Conservation (phyloP, 768 basidiomycete genomes). For the Symmetrospora coprosmae region DNA sequence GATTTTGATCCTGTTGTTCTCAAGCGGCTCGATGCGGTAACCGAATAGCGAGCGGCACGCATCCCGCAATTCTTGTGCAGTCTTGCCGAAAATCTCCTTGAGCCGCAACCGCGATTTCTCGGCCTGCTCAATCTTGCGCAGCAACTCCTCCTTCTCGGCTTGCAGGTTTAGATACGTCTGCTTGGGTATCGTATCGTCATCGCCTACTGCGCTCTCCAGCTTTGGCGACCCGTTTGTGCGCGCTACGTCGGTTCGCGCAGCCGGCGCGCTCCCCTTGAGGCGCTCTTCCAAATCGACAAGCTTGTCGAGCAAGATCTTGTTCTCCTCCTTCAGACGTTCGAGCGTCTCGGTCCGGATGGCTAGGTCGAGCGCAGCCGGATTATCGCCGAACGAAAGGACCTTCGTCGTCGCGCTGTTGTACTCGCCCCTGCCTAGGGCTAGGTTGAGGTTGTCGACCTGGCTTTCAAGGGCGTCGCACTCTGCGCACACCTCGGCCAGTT, state of each 20-base stretch:
- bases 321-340: slow-evolving; percentile 65
- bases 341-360: slow-evolving; percentile 60
- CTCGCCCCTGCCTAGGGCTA: slow-evolving; percentile 30
- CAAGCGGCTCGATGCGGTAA: slow-evolving; percentile 78
- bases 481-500: background rate
- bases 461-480: slow-evolving; percentile 25
- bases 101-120: slow-evolving; percentile 71
- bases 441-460: slow-evolving; percentile 29
- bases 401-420: slow-evolving; percentile 30
- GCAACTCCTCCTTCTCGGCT: slow-evolving; percentile 57
- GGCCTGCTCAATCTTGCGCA: slow-evolving; percentile 53
- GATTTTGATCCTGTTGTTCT: slow-evolving; percentile 74
- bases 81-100: slow-evolving; percentile 63
- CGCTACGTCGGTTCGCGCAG: slow-evolving; percentile 1
- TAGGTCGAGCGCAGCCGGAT: slow-evolving; percentile 70
- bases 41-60: slow-evolving; percentile 79
- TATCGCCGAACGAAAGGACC: slow-evolving; percentile 41
- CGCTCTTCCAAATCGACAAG: slow-evolving; percentile 37
- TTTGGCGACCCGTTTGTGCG: background rate
- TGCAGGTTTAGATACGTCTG: slow-evolving; percentile 45
- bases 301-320: slow-evolving; percentile 59
- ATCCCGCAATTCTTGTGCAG: slow-evolving; percentile 80
- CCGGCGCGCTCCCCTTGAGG: background rate
- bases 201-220: slow-evolving; percentile 4
- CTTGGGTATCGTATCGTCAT: slow-evolving; percentile 9